Evolutionary conservation across 169 alveolate species (phyloP), one percentile per base, ranked within the genome.

Genomic region (Miamiensis avidus): DNA sequence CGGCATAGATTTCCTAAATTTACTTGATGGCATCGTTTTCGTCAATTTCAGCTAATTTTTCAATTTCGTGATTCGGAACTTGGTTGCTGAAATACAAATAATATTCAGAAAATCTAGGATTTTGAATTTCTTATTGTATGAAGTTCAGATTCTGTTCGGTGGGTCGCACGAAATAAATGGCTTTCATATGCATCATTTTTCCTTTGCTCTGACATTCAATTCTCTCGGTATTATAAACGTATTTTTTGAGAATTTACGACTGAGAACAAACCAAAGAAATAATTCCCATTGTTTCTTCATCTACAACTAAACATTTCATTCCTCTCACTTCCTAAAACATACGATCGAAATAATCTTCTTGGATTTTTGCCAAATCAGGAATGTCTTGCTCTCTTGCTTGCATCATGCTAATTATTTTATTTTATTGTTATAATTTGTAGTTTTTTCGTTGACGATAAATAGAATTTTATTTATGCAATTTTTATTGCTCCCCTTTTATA

Each of bases 31-130:
- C 92, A 87, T 98, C 98, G 72, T 92, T 85, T n/a, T 89, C 93
- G 89, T 98, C 99, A 65, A 96, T 93, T 82, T 95, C 96, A 1
- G 99, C 99, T 72, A 98, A 83, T 91, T 94, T 93, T 89, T 96
- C 96, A 29, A 98, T 91, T 75, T 88, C 93, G 75, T 89, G 94
- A 73, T 97, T 97, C 65, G 94, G 88, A 29, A 97, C 89, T 79
- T 88, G 81, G 84, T 96, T 97, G 29, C 99, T 95, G 91, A 97
- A 98, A 90, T 90, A 96, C 29, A 98, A 86, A 74, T 97, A 93
- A 79, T 96, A 97, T 84, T 96, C 97, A 82, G 96, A 92, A 86
- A 97, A 98, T 82, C 95, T 89, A 0, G 98, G 98, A 27, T 95
- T 91, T 81, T 92, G 89, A 64, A 98, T 83, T 76, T 97, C 99